Conservation (phyloP, 805 yeast species). For the Starmerella sirachaensis region DNA sequence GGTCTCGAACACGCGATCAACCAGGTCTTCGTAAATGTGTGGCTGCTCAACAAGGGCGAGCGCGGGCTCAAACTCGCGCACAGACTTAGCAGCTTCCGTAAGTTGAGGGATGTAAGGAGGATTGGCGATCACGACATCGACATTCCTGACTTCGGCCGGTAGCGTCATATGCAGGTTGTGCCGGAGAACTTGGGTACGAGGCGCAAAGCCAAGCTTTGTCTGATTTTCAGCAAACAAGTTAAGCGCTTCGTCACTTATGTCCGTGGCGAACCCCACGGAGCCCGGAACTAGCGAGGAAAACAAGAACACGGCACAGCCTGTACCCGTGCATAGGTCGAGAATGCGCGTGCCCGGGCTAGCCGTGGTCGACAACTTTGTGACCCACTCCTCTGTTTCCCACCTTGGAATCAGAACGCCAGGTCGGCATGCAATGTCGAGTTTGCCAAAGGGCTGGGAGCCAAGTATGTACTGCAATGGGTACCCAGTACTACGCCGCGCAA, state of each 20-base stretch:
- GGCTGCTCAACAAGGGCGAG: conserved; percentile 68
- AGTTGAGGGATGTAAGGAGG: conserved; percentile 74
- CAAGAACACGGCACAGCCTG: conserved; percentile 58
- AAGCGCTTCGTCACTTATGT: conserved; percentile 42
- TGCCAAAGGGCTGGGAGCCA: conserved; percentile 79
- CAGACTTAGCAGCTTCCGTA: conserved; percentile 46
- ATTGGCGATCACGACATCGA: conserved; percentile 59
- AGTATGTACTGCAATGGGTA: conserved; percentile 77
- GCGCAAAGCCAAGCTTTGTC: conserved; percentile 6
- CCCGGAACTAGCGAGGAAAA: conserved; percentile 22
- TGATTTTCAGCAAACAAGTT: conserved; percentile 31
- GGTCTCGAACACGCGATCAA: conserved; percentile 34
- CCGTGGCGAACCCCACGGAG: conserved; percentile 47
- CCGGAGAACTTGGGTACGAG: conserved; percentile 11
- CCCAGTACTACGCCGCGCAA: conserved; percentile 38
- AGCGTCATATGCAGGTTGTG: conserved; percentile 11
- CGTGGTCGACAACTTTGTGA: conserved; percentile 31
- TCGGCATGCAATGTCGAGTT: conserved; percentile 45
- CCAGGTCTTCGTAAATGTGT: conserved; percentile 55
- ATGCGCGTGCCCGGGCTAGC: conserved; percentile 24
- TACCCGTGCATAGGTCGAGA: conserved; percentile 73
- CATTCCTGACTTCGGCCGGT: conserved; percentile 1
- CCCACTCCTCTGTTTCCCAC: conserved; percentile 95
- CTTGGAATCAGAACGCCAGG: conserved; percentile 74
- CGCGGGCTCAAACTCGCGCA: conserved; percentile 58